Conservation (phyloP, 2,329 filamentous ascomycete species). For the Dothideomycetidae sp. region DNA sequence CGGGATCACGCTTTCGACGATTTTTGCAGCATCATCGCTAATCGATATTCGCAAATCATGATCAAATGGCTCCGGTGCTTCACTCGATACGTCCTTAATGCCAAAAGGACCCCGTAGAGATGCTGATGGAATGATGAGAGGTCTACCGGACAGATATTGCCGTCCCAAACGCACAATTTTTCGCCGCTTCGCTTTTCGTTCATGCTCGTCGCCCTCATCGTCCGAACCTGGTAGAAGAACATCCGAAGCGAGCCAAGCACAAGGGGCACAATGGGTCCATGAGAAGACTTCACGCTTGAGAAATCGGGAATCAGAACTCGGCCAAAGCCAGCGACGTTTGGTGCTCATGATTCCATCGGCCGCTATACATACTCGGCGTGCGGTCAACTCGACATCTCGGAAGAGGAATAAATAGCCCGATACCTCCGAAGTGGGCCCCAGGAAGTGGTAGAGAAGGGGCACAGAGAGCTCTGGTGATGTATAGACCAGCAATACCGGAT, state of each 20-base stretch:
- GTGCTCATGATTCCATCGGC: too few relatives aligned
- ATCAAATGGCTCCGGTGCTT: too few relatives aligned
- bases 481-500: too few relatives aligned
- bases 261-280: constrained; percentile 3
- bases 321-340: constrained; percentile 12
- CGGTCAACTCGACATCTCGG: too few relatives aligned
- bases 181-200: constrained; percentile 36
- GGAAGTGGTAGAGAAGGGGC: too few relatives aligned
- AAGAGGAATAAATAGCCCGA: too few relatives aligned
- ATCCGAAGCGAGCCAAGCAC: constrained; percentile 21
- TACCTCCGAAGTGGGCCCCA: too few relatives aligned
- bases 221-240: constrained; percentile 45
- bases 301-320: constrained; percentile 10
- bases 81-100: constrained; percentile 9
- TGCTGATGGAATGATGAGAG: constrained; percentile 46
- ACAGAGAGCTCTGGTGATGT: too few relatives aligned
- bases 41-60: too few relatives aligned
- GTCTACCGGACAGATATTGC: constrained; percentile 42
- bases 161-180: constrained; percentile 47
- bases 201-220: constrained; percentile 35
- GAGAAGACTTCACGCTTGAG: constrained; percentile 3
- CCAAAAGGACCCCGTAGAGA: constrained; percentile 47
- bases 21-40: too few relatives aligned
- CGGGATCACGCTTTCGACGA: too few relatives aligned
- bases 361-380: too few relatives aligned